A percentile compares a stretch with the other conserved stretches of the same genome.
These are phyloP conservation scores for Poa pratensis DNA, from an alignment of 176 grass and related monocot genomes.

Conservation along the genomic window DNA sequence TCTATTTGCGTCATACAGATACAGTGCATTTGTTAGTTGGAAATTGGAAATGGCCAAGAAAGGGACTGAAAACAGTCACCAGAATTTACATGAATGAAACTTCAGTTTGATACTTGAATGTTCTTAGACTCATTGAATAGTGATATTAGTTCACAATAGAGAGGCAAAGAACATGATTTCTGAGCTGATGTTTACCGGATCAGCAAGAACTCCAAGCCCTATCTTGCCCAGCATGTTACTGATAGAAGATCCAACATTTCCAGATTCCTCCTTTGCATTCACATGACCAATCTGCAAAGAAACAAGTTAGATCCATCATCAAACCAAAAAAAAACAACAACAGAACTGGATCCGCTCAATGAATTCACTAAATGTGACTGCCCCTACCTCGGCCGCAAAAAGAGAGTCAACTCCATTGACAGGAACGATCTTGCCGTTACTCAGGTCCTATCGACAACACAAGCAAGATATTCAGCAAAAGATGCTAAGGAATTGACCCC, in stretches of 20 bases:
- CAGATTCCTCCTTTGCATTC: not conserved
- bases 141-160: conserved; percentile 12
- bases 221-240: conserved; percentile 2
- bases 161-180: conserved; percentile 1
- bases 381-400: conserved; percentile 42
- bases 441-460: conserved; percentile 26
- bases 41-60: not conserved
- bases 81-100: not conserved
- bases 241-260: not conserved
- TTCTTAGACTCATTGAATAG: not conserved
- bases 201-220: conserved; percentile 6
- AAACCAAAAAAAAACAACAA: conserved; percentile 21
- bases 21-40: not conserved
- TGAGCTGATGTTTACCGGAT: conserved; percentile 20
- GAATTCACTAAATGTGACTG: conserved; percentile 8
- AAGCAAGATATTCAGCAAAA: conserved; percentile 31
- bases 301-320: conserved; percentile 13
- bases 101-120: conserved; percentile 1
- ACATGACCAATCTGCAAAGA: conserved; percentile 34
- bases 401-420: conserved; percentile 47
- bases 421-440: not conserved
- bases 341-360: not conserved
- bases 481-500: not conserved
- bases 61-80: not conserved
- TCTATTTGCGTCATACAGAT: not conserved